Base-by-base conservation (phyloP, 306 rosid species). In the Gastrolobium bilobum region DNA sequence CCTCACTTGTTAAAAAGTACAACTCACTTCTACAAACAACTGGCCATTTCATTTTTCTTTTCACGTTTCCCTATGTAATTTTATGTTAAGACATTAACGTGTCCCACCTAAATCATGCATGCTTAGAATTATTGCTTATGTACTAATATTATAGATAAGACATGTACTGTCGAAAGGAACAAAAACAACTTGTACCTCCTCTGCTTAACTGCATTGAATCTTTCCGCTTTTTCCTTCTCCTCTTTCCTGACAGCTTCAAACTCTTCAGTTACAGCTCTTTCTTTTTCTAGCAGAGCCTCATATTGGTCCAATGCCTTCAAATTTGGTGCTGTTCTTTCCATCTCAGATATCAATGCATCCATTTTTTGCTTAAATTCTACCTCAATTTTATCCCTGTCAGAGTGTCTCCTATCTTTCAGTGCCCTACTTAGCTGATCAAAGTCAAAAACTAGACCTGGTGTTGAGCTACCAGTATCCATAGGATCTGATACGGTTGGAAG, bases 241-340 rank as follows among this genome's bases (percentile, higher is more conserved):
- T 88, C 98, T 78, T 89, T 96, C 84, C 99, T 91, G 44, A 93
- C 96, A 61, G 85, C 89, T 84, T 96, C 98, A 83, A 90, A 93
- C 89, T 96, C 98, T 82, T 91, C 97, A 66, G 79, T 83, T 63
- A 90, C 84, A 80, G 81, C 87, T 87, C 89, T 91, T 89, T 93
- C 99, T 90, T 90, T 96, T 83, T 90, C 93, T 61, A 88, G 87
- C 68, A 96, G 84, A 80, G 93, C 93, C 69, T 96, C 99, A 76
- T 96, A 96, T 73, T 96, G 99, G 75, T 93, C 99, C 79, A 96
- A 83, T 75, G 99, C 98, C 89, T 93, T 96, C 92, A 96, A 83
- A 89, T 96, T 96, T 38, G 99, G 99, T 30, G 99, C 97, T 2
- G 99, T 96, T 90, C 90, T 91, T 59, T 96, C 98, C 15, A 93